These are phyloP conservation scores for Micractinium conductrix DNA, from an alignment of 139 green algal genomes.

Conservation along the genomic window DNA sequence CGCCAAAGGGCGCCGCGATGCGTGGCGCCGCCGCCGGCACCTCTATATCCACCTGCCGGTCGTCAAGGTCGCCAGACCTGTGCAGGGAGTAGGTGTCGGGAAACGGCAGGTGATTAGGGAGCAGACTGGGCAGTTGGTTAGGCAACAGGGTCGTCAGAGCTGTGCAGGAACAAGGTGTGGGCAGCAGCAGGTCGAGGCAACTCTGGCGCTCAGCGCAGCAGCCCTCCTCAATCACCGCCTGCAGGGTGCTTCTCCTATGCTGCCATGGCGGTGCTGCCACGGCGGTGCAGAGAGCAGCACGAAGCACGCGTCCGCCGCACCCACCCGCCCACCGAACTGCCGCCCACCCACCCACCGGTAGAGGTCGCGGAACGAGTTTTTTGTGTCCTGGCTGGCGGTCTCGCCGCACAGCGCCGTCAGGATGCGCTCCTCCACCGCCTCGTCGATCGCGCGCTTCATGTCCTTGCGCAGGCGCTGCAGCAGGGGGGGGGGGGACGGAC, in stretches of 20 bases:
- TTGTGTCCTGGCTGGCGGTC: slow-evolving; percentile 22
- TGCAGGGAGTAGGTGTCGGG: not conserved
- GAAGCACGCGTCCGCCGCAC: too few species aligned
- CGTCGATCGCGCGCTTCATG: slow-evolving; percentile 48
- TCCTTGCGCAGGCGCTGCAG: slow-evolving; percentile 33
- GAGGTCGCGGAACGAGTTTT: slow-evolving; percentile 55
- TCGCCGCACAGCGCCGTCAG: slow-evolving; percentile 62
- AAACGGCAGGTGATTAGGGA: too few species aligned
- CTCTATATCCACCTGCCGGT: slow-evolving; percentile 74
- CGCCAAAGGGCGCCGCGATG: slow-evolving; percentile 13
- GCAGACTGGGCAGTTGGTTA: too few species aligned
- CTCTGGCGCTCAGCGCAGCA: too few species aligned
- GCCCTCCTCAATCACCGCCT: too few species aligned
- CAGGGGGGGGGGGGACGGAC: not conserved
- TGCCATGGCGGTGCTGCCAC: too few species aligned
- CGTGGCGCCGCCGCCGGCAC: slow-evolving; percentile 41
- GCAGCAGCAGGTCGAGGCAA: too few species aligned
- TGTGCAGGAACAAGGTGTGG: too few species aligned
- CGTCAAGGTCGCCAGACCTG: slow-evolving; percentile 72
- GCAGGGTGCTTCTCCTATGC: too few species aligned
- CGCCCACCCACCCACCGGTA: slow-evolving; percentile 36
- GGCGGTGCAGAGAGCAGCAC: too few species aligned
- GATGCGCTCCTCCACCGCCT: slow-evolving; percentile 72
- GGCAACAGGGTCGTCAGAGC: too few species aligned
- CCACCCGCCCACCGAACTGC: not conserved